Base-by-base conservation (phyloP, 305 asterid species). In the Rubia peregrina region DNA sequence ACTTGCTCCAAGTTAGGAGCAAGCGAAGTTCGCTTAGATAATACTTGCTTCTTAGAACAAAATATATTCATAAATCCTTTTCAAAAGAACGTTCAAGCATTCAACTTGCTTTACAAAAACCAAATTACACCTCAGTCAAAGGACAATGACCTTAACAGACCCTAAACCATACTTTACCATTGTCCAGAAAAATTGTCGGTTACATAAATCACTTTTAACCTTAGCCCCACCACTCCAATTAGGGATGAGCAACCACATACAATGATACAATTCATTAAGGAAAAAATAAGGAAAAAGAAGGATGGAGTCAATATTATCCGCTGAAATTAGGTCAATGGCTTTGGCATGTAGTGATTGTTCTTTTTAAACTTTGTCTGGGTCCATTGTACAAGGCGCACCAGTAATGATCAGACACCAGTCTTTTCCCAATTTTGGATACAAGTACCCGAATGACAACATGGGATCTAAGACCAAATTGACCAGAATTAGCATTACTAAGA, bases 291-390 rank as follows among this genome's bases (percentile, higher is more conserved):
- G 5, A 9, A 2, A 33, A 16, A 14, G 55, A 48, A 48, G n/a
- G n/a, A n/a, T 14, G 56, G 24, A 73, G 76, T 66, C 76, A 73
- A 73, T 24, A 65, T 55, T 65, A 5, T 56, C 76, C n/a, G 76
- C 76, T n/a, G 30, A 56, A 56, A 40, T 38, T 51, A 51, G 60
- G 46, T 62, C 44, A 65, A 41, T 65, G 57, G 33, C 0, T 17
- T 56, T 66, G 71, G 67, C 66, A 40, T 22, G 26, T 65, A 65
- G 57, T 55, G 66, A 41, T 42, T n/a, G n/a, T n/a, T 66, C 61
- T 72, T 53, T 64, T 41, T n/a, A 22, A 22, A n/a, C 17, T 42
- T 7, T 56, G 10, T 65, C 60, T n/a, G 67, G 71, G 73, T 70
- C 65, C 53, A 56, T 36, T 46, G 14, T 17, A n/a, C 22, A 69